Evolutionary conservation across 2,329 filamentous ascomycete species (phyloP).

Genomic region (Raffaelea albimanens): DNA sequence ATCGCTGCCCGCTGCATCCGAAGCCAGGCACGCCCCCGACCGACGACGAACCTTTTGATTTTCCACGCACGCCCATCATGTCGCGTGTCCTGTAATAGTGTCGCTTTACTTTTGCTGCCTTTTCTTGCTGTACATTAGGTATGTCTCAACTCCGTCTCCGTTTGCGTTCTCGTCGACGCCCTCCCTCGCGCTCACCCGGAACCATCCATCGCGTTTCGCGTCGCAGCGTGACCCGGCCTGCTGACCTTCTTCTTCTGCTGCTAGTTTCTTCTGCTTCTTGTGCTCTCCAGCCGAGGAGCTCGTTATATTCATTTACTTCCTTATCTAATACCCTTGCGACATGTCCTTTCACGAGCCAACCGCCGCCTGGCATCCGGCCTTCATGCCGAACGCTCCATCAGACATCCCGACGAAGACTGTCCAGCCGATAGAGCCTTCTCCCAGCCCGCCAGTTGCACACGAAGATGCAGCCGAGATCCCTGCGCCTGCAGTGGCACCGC

Average conservation of each 20-base stretch:
- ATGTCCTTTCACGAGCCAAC: constrained; percentile 34
- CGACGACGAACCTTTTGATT: neutral
- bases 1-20: no score
- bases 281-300: neutral
- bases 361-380: constrained; percentile 41
- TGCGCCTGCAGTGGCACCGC: neutral
- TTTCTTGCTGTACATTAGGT: neutral
- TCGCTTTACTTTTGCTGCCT: neutral
- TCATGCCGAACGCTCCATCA: constrained; percentile 31
- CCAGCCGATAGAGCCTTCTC: neutral
- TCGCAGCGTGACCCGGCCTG: no score
- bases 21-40: no score
- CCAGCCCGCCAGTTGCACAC: no score
- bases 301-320: neutral
- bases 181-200: no score
- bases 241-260: no score
- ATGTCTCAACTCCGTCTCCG: neutral
- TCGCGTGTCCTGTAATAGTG: neutral
- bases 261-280: neutral
- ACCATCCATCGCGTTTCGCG: no score
- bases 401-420: neutral
- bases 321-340: constrained; percentile 1
- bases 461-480: neutral
- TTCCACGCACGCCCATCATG: neutral
- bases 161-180: no score